phyloP scores from a whole-genome alignment of 805 yeast genomes.

The Candida awuae region DNA sequence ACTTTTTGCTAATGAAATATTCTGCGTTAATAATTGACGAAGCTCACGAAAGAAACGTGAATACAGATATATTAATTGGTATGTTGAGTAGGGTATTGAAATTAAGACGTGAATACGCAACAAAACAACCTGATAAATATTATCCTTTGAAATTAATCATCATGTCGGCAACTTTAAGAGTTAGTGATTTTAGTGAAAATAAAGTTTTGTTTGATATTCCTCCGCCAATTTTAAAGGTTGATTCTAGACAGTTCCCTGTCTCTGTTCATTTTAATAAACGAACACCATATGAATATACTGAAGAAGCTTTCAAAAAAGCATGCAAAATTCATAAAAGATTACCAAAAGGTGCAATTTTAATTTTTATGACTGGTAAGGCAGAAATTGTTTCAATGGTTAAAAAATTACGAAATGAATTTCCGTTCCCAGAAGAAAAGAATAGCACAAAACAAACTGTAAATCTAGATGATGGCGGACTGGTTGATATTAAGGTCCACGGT shows the following conservation, averaged over 20 bases:
- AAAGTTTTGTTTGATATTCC: conserved; percentile 51
- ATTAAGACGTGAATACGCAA: conserved; percentile 52
- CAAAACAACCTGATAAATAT: conserved; percentile 37
- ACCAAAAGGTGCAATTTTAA: conserved; percentile 90
- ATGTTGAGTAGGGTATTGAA: conserved; percentile 81
- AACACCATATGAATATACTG: conserved; percentile 72
- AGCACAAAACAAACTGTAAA: conserved; percentile 10
- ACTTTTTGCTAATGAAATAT: conserved; percentile 71
- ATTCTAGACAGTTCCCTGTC: conserved; percentile 92
- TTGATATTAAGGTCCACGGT: conserved; percentile 44
- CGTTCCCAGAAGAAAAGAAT: conserved; percentile 32
- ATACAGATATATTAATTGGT: conserved; percentile 93
- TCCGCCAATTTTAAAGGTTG: conserved; percentile 86
- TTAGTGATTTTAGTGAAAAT: conserved; percentile 87
- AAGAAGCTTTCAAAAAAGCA: conserved; percentile 78
- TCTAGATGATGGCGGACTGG: conserved; percentile 28
- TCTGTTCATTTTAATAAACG: conserved; percentile 80
- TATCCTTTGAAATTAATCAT: conserved; percentile 74
- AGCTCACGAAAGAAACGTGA: conserved; percentile 95
- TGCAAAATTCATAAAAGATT: conserved; percentile 77
- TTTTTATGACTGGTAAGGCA: conserved; percentile 90
- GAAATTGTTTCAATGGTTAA: conserved; percentile 78
- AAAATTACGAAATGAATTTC: conserved; percentile 59
- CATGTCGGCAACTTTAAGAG: conserved; percentile 97
- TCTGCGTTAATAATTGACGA: conserved; percentile 89